A percentile compares a stretch with the other conserved stretches of the same genome.
Evolutionary conservation across 164 flowering plant species (phyloP).

Genomic region (Euptelea pleiosperma): DNA sequence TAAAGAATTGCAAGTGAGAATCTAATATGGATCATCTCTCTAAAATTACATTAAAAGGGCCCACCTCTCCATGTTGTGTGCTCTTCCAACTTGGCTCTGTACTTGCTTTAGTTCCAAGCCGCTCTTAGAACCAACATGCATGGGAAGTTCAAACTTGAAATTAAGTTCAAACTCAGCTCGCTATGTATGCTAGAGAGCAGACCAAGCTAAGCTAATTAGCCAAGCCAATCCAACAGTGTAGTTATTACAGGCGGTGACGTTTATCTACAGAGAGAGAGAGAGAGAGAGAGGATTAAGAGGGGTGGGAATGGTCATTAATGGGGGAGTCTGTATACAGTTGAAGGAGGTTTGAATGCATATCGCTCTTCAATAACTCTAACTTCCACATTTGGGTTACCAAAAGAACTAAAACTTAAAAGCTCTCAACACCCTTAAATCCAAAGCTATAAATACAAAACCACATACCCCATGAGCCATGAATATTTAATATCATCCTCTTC

Average conservation of each 20-base stretch:
- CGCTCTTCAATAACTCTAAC: slow-evolving; percentile 46
- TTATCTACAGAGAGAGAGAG: too few relatives aligned
- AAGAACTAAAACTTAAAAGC: slow-evolving; percentile 38
- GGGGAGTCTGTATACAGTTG: slow-evolving; percentile 41
- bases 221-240: too few relatives aligned
- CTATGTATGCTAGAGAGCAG: too few relatives aligned
- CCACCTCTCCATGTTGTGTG: slow-evolving; percentile 26
- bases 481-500: slow-evolving; percentile 10
- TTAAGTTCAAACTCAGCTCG: too few relatives aligned
- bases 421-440: slow-evolving; percentile 37
- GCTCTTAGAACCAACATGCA: too few relatives aligned
- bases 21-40: slow-evolving; percentile 33
- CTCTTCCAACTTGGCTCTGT: too few relatives aligned
- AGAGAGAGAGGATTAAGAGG: too few relatives aligned
- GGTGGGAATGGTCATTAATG: slow-evolving; percentile 38
- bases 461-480: slow-evolving; percentile 20
- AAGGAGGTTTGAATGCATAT: slow-evolving; percentile 45
- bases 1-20: too few relatives aligned
- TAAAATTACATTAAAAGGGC: slow-evolving; percentile 34
- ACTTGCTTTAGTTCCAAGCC: too few relatives aligned
- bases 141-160: too few relatives aligned
- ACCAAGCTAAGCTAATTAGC: too few relatives aligned
- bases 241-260: too few relatives aligned
- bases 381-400: slow-evolving; percentile 48
- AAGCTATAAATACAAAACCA: slow-evolving; percentile 19